These are phyloP conservation scores for Plantago elongata DNA, from an alignment of 257 asterid genomes.

Conservation along the genomic window DNA sequence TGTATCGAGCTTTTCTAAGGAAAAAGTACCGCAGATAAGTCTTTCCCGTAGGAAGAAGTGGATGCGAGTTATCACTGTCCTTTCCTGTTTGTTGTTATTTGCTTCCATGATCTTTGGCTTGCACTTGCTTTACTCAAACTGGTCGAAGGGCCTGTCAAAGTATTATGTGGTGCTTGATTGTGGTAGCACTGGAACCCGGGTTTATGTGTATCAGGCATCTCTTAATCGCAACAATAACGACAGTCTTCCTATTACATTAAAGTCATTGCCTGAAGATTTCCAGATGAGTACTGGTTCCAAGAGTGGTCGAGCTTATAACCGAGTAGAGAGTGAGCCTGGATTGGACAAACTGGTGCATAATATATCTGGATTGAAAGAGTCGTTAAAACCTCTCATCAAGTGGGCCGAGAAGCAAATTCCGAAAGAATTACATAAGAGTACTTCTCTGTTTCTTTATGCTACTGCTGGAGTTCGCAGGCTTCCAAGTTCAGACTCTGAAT, in stretches of 20 bases:
- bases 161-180: slow-evolving; percentile 88
- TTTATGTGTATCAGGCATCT: slow-evolving; percentile 78
- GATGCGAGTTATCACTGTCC: slow-evolving; percentile 42
- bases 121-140: slow-evolving; percentile 45
- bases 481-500: slow-evolving; percentile 79
- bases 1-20: slow-evolving; percentile 81
- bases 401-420: slow-evolving; percentile 99
- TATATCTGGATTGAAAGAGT: slow-evolving; percentile 57
- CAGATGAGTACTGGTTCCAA: slow-evolving; percentile 49
- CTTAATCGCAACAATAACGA: slow-evolving; percentile 45
- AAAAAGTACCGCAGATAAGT: slow-evolving; percentile 36
- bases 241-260: slow-evolving; percentile 61
- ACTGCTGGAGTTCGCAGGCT: slow-evolving; percentile 97
- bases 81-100: slow-evolving; percentile 56
- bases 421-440: slow-evolving; percentile 53
- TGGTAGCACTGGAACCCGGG: slow-evolving; percentile 99
- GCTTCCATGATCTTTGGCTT: slow-evolving; percentile 45
- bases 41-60: slow-evolving; percentile 50
- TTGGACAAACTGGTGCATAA: slow-evolving; percentile 87
- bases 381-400: slow-evolving; percentile 61
- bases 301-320: slow-evolving; percentile 81
- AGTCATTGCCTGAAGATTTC: slow-evolving; percentile 76
- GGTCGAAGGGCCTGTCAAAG: slow-evolving; percentile 56
- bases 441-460: slow-evolving; percentile 84
- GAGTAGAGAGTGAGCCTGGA: slow-evolving; percentile 99